Percentiles rank a stretch among this genome's conserved stretches.
Conservation (phyloP, 176 grass and related monocot species). For the Zea luxurians region DNA sequence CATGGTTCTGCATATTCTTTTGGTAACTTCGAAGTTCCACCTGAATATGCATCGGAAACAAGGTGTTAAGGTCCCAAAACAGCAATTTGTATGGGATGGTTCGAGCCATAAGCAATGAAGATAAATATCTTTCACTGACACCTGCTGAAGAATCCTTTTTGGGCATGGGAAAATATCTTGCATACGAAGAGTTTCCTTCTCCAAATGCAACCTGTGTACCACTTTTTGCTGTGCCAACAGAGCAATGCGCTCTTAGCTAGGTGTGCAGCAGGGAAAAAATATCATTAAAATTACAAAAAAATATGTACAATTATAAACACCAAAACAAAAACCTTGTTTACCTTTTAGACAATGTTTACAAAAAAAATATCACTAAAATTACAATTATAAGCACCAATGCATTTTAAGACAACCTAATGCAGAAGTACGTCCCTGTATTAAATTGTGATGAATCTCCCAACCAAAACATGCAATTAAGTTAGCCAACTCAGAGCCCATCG, state of each 20-base stretch:
- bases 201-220: constrained; percentile 62
- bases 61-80: constrained; percentile 21
- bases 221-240: constrained; percentile 36
- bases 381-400: background rate
- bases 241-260: constrained; percentile 7
- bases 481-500: background rate
- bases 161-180: constrained; percentile 42
- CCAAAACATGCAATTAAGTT: background rate
- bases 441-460: background rate
- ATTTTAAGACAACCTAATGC: constrained; percentile 16
- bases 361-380: no score
- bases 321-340: background rate
- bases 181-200: constrained; percentile 49
- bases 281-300: background rate
- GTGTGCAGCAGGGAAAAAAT: constrained; percentile 3
- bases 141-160: constrained; percentile 20
- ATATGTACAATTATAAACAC: background rate
- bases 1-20: constrained; percentile 66
- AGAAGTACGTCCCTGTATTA: constrained; percentile 13
- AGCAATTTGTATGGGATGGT: constrained; percentile 4
- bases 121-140: constrained; percentile 29
- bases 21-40: constrained; percentile 8
- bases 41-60: constrained; percentile 22
- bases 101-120: constrained; percentile 18
- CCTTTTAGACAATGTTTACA: background rate